These are phyloP conservation scores for Sugiyamaella paludigena DNA, from an alignment of 1,139 yeast species.

Conservation along the genomic window DNA sequence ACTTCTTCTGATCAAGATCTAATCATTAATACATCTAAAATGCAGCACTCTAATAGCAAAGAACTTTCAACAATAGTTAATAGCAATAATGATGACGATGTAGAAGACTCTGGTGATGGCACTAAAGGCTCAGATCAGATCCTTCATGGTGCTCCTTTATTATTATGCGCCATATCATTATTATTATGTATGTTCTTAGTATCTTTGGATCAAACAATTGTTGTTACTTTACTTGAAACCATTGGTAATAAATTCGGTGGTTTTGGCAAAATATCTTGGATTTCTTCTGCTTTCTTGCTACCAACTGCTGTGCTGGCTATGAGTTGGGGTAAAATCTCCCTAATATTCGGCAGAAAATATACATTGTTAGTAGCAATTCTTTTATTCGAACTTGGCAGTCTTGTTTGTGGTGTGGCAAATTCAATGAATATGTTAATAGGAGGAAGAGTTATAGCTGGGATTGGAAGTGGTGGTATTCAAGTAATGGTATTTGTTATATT, in stretches of 20 bases:
- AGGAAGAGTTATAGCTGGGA: constrained; percentile 64
- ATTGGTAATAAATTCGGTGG: constrained; percentile 28
- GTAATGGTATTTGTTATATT: constrained; percentile 55
- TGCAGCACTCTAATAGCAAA: too few species aligned
- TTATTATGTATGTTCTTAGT: constrained; percentile 39
- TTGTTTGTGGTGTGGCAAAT: constrained; percentile 52
- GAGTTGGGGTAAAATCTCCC: constrained; percentile 62
- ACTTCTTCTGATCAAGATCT: too few species aligned
- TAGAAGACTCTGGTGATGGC: too few species aligned
- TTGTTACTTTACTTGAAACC: constrained; percentile 30
- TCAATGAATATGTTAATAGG: constrained; percentile 59
- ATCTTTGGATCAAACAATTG: constrained; percentile 31
- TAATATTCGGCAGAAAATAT: constrained; percentile 59
- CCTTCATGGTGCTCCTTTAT: constrained; percentile 45
- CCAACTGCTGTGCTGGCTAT: constrained; percentile 59
- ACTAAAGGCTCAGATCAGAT: too few species aligned
- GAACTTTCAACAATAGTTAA: too few species aligned
- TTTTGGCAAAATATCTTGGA: constrained; percentile 30
- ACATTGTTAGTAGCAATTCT: constrained; percentile 49
- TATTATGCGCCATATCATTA: constrained; percentile 46
- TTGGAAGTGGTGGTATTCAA: constrained; percentile 68
- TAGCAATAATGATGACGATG: too few species aligned
- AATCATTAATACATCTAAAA: too few species aligned
- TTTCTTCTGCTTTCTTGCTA: constrained; percentile 35
- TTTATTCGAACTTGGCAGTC: constrained; percentile 60